These are phyloP conservation scores for Starmerella potacharoeniae DNA, from an alignment of 805 yeast species.

Conservation along the genomic window DNA sequence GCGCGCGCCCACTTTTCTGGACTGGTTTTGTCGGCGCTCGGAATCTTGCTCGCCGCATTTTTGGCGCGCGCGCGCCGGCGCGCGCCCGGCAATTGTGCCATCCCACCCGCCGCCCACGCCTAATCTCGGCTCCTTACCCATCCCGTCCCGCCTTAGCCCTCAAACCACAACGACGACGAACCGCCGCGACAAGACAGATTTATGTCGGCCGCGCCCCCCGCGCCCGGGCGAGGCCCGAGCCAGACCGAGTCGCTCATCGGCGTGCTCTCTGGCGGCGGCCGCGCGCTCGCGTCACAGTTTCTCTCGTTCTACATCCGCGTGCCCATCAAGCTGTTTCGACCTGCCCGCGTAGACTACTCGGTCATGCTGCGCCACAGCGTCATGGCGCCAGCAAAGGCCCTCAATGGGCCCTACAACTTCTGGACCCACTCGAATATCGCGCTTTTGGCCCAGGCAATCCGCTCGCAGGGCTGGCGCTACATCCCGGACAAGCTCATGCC, in stretches of 20 bases:
- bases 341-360: constrained; percentile 78
- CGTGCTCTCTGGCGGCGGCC: constrained; percentile 70
- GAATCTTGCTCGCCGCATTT: too few relatives aligned
- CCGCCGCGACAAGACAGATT: background rate
- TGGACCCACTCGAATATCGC: constrained; percentile 73
- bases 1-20: too few relatives aligned
- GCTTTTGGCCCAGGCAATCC: constrained; percentile 56
- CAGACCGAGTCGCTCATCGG: constrained; percentile 42
- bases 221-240: constrained; percentile 12
- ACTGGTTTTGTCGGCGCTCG: too few relatives aligned
- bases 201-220: constrained; percentile 14
- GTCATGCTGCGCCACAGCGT: constrained; percentile 27
- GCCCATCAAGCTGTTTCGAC: constrained; percentile 74
- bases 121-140: background rate
- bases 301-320: constrained; percentile 71
- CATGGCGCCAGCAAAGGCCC: background rate
- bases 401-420: constrained; percentile 30
- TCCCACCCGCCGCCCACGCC: too few relatives aligned
- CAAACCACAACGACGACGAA: background rate
- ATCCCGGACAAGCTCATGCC: constrained; percentile 80
- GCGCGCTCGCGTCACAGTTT: constrained; percentile 71
- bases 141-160: background rate
- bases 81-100: too few relatives aligned
- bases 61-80: too few relatives aligned
- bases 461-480: constrained; percentile 72